Conservation (phyloP, 208 protist genomes). For the Trypanosoma platydactyli region DNA sequence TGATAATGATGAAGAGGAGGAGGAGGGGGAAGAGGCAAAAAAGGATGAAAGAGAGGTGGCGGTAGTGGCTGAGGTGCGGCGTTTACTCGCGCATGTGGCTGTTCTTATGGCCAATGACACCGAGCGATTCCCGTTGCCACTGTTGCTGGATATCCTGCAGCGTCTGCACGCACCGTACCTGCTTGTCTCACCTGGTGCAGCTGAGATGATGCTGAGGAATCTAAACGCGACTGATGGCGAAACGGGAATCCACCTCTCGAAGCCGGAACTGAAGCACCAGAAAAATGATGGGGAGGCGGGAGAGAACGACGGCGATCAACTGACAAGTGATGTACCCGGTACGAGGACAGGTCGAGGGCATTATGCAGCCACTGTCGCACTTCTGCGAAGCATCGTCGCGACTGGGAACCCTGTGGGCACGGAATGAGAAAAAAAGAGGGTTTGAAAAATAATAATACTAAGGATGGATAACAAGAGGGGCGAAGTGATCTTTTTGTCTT, state of each 20-base stretch:
- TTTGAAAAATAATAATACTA: background rate
- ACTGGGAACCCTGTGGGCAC: background rate
- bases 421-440: conserved; percentile 2
- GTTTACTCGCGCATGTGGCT: conserved; percentile 37
- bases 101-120: conserved; percentile 40
- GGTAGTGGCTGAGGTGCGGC: conserved; percentile 6
- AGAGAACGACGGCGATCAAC: background rate
- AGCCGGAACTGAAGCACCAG: background rate
- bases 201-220: conserved; percentile 20
- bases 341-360: background rate
- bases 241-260: background rate
- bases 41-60: background rate
- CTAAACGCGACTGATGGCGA: conserved; percentile 4
- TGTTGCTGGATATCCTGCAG: conserved; percentile 16
- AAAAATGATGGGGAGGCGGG: background rate
- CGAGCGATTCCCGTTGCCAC: conserved; percentile 31
- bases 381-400: conserved; percentile 12
- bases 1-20: background rate
- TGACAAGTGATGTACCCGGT: background rate
- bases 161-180: conserved; percentile 25
- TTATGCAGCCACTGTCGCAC: conserved; percentile 8
- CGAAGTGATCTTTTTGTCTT: background rate
- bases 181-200: conserved; percentile 19
- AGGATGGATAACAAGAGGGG: background rate
- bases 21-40: background rate